Percentiles rank a stretch among this genome's conserved stretches.
These are phyloP conservation scores for Phytophthora cryptogea DNA, from an alignment of 352 stramenopile species.

Conservation along the genomic window DNA sequence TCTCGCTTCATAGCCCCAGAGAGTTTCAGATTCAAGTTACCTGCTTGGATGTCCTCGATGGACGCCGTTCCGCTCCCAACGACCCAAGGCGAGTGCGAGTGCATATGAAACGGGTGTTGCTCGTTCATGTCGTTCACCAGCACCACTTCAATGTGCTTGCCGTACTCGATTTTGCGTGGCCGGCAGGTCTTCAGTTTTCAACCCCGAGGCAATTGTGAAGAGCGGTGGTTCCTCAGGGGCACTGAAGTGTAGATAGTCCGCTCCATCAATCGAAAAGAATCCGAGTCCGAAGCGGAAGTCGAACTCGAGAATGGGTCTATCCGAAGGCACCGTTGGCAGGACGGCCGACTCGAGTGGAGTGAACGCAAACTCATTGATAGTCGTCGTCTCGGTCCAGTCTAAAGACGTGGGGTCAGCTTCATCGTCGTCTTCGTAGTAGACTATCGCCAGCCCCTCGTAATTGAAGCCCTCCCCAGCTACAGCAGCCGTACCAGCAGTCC, in stretches of 20 bases:
- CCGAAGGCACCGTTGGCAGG: slow-evolving; percentile 9
- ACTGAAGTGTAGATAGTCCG: slow-evolving; percentile 20
- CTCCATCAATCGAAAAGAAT: slow-evolving; percentile 25
- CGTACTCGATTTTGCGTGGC: slow-evolving; percentile 25
- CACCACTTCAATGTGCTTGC: slow-evolving; percentile 35
- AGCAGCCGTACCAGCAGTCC: slow-evolving; percentile 18
- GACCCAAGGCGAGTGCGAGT: slow-evolving; percentile 31
- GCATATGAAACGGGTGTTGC: slow-evolving; percentile 46
- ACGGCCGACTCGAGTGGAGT: slow-evolving; percentile 5
- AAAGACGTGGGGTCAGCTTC: slow-evolving; percentile 6
- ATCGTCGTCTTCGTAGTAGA: slow-evolving; percentile 18
- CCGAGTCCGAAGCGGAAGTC: slow-evolving; percentile 12
- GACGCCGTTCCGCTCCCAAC: slow-evolving; percentile 23
- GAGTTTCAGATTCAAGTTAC: slow-evolving; percentile 23
- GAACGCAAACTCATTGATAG: slow-evolving; percentile 20
- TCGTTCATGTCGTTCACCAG: slow-evolving; percentile 39
- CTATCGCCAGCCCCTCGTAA: too few species aligned
- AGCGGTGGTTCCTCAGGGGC: slow-evolving; percentile 13
- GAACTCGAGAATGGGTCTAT: slow-evolving; percentile 28
- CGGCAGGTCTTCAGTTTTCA: slow-evolving; percentile 23
- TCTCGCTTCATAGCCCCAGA: slow-evolving; percentile 25
- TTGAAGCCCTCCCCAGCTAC: slow-evolving; percentile 30
- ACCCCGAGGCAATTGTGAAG: slow-evolving; percentile 25
- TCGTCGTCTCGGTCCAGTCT: slow-evolving; percentile 1
- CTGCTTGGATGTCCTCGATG: slow-evolving; percentile 13